Conservation (phyloP, 768 basidiomycete species). For the Cystoderma amianthinum region DNA sequence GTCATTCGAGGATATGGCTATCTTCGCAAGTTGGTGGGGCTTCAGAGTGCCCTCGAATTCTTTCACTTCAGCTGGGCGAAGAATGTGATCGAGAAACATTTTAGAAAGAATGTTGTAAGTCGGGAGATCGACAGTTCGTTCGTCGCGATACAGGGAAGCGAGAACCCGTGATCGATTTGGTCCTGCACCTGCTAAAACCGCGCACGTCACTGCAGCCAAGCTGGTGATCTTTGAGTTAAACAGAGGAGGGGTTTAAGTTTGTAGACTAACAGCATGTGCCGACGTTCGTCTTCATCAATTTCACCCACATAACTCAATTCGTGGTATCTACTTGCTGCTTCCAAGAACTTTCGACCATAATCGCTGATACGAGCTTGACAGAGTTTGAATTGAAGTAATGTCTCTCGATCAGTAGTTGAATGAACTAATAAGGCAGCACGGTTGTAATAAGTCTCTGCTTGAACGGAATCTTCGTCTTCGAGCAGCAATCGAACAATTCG, state of each 20-base stretch:
- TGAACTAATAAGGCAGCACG: slow-evolving; percentile 89
- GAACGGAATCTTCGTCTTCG: slow-evolving; percentile 94
- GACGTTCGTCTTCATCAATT: slow-evolving; percentile 90
- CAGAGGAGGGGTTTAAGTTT: slow-evolving; percentile 1
- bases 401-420: slow-evolving; percentile 71
- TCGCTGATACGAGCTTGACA: slow-evolving; percentile 95
- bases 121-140: slow-evolving; percentile 73
- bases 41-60: slow-evolving; percentile 84
- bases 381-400: slow-evolving; percentile 79
- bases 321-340: slow-evolving; percentile 91
- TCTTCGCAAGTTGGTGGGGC: slow-evolving; percentile 91
- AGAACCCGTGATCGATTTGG: slow-evolving; percentile 92
- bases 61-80: slow-evolving; percentile 83
- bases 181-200: slow-evolving; percentile 94
- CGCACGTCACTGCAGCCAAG: slow-evolving; percentile 89
- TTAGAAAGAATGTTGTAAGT: slow-evolving; percentile 90
- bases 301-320: slow-evolving; percentile 88
- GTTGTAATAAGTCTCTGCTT: slow-evolving; percentile 98
- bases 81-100: slow-evolving; percentile 98
- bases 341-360: slow-evolving; percentile 86
- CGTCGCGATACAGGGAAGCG: slow-evolving; percentile 90
- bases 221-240: slow-evolving; percentile 25
- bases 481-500: slow-evolving; percentile 91
- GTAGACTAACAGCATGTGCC: slow-evolving; percentile 74
- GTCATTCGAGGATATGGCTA: slow-evolving; percentile 80